Percentiles rank a stretch among this genome's conserved stretches.
These are phyloP conservation scores for Leucocoprinus sp. DNA, from an alignment of 768 basidiomycete genomes.

Conservation along the genomic window DNA sequence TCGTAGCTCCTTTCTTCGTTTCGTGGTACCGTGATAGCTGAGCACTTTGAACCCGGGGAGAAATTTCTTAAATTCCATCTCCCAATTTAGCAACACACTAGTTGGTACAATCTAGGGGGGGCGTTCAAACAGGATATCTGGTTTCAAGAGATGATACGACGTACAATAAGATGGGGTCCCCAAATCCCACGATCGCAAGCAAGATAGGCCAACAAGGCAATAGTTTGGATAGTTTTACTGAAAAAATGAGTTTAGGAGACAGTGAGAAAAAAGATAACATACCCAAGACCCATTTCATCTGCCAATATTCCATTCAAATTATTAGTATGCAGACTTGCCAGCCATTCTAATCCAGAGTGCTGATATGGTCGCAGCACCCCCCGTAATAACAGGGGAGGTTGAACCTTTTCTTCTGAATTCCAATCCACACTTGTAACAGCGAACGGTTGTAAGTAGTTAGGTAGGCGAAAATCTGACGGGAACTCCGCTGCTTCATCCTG, in stretches of 20 bases:
- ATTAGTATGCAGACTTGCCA: constrained; percentile 77
- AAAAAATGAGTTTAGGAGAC: neutral
- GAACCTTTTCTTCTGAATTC: constrained; percentile 50
- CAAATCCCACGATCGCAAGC: constrained; percentile 86
- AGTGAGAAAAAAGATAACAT: constrained; percentile 19
- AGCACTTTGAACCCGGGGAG: constrained; percentile 80
- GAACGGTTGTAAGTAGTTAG: constrained; percentile 56
- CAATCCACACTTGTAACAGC: constrained; percentile 68
- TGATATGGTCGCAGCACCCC: constrained; percentile 91
- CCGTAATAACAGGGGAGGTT: constrained; percentile 68
- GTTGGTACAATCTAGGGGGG: constrained; percentile 72
- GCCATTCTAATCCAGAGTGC: constrained; percentile 89
- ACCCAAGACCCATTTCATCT: constrained; percentile 96
- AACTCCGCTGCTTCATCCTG: constrained; percentile 1
- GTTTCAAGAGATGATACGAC: constrained; percentile 15
- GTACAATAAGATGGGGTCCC: constrained; percentile 84
- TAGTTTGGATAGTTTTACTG: constrained; percentile 96
- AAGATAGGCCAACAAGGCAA: constrained; percentile 86
- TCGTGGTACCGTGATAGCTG: constrained; percentile 85
- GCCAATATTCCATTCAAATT: constrained; percentile 79
- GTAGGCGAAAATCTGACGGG: constrained; percentile 24
- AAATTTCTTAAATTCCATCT: constrained; percentile 96
- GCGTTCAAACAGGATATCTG: constrained; percentile 15
- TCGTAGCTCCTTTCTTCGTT: constrained; percentile 83
- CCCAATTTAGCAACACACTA: constrained; percentile 92